Conservation (phyloP, 805 yeast species). For the Myxozyma nipponensis region DNA sequence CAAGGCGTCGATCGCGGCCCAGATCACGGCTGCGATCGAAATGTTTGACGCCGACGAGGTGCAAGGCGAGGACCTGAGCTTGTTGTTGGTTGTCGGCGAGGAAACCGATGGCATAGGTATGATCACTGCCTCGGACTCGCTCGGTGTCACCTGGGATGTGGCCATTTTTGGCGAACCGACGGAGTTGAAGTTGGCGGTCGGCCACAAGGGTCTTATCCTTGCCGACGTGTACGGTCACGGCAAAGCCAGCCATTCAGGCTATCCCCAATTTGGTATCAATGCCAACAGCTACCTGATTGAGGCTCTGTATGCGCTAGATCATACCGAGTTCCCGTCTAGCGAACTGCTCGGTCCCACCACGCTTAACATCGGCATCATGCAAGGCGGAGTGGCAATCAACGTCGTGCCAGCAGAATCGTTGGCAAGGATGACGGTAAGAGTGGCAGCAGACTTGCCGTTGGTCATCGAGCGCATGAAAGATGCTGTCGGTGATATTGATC, state of each 20-base stretch:
- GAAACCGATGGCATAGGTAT: constrained; percentile 66
- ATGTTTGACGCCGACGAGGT: constrained; percentile 41
- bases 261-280: constrained; percentile 63
- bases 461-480: constrained; percentile 41
- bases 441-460: constrained; percentile 46
- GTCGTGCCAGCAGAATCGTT: constrained; percentile 58
- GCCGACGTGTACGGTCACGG: constrained; percentile 21
- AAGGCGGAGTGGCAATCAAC: constrained; percentile 64
- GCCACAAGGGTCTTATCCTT: constrained; percentile 48
- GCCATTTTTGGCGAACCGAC: constrained; percentile 77
- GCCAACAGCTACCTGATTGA: constrained; percentile 57
- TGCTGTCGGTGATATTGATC: constrained; percentile 35
- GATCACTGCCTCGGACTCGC: constrained; percentile 42
- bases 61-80: constrained; percentile 52
- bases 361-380: constrained; percentile 54
- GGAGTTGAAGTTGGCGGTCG: constrained; percentile 61
- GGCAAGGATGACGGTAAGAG: constrained; percentile 51
- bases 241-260: constrained; percentile 53
- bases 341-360: constrained; percentile 59
- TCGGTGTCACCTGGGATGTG: constrained; percentile 49
- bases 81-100: constrained; percentile 67
- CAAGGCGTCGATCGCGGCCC: constrained; percentile 66
- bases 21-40: constrained; percentile 52
- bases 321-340: constrained; percentile 47
- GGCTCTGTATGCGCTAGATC: constrained; percentile 45